Base-by-base conservation (phyloP, 805 yeast genomes). In the Metschnikowia kunwiensis region DNA sequence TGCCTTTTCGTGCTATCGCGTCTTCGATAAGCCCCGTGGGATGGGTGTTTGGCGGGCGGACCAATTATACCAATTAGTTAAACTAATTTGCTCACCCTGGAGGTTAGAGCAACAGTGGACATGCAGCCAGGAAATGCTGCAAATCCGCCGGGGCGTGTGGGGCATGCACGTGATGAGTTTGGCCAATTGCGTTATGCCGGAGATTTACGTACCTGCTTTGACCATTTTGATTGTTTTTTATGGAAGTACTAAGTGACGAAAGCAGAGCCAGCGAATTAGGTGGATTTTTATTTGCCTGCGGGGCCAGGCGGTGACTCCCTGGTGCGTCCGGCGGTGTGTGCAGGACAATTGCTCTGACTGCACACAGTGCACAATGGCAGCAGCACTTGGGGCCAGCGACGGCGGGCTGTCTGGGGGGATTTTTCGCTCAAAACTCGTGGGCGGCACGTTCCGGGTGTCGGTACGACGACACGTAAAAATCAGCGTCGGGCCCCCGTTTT, bases 181-280 rank as follows among this genome's bases (percentile, higher is more conserved):
- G 5, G 9, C 11, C 24, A 21, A 5, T n/a, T 21, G 24, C 9
- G 9, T 21, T 21, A 21, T 9, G 11, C 11, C 24, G n/a, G 11
- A 21, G 3, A 9, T 11, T 4, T 38, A 74, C 80, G 50, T 74
- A 76, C 81, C 80, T 58, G 82, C 82, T 65, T 76, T 76, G 48
- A 77, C 81, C 81, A 77, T 77, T 59, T 54, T 70, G 43, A 45
- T 16, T 34, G 15, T 19, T 23, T 19, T 15, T 29, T 24, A 4
- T 12, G 13, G 26, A 7, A 20, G 22, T 20, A 20, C 7, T 7
- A 20, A 20, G 22, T 9, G 22, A 9, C 7, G 22, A 20, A 20
- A 20, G 7, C 7, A 9, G 22, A 20, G 22, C 9, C 9, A 20
- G 22, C 22, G 13, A 24, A 24, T 24, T n/a, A n/a, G 12, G 14